These are phyloP conservation scores for Kingdonia uniflora DNA, from an alignment of 164 flowering plant species.

Conservation along the genomic window DNA sequence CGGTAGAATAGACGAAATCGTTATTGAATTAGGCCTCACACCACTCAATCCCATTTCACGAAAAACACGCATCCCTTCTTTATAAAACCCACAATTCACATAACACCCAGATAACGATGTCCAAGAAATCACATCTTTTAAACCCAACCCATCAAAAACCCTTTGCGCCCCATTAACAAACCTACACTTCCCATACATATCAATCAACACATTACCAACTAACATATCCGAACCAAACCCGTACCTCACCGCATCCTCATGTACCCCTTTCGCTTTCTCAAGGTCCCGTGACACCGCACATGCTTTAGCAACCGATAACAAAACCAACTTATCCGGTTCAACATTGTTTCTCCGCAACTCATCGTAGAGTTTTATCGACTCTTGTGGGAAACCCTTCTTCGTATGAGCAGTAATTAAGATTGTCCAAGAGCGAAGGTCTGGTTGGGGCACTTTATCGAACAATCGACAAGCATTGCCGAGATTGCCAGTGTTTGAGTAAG, in stretches of 20 bases:
- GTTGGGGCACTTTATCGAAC: slow-evolving; percentile 45
- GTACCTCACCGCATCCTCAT: slow-evolving; percentile 27
- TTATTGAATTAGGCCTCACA: slow-evolving; percentile 34
- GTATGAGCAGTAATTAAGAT: slow-evolving; percentile 35
- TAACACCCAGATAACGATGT: slow-evolving; percentile 39
- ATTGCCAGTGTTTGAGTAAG: slow-evolving; percentile 23
- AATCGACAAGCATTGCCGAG: slow-evolving; percentile 32
- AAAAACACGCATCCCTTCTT: slow-evolving; percentile 27
- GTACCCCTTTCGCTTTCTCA: slow-evolving; percentile 31
- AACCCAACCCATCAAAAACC: slow-evolving; percentile 26
- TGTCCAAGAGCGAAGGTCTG: slow-evolving; percentile 33
- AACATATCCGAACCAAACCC: slow-evolving; percentile 27
- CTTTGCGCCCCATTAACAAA: slow-evolving; percentile 24
- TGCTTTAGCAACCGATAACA: slow-evolving; percentile 38
- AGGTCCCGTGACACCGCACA: slow-evolving; percentile 31
- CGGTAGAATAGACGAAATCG: slow-evolving; percentile 41
- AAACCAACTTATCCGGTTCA: slow-evolving; percentile 29
- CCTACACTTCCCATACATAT: slow-evolving; percentile 50
- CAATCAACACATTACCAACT: slow-evolving; percentile 41
- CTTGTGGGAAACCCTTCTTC: slow-evolving; percentile 28
- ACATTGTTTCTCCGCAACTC: slow-evolving; percentile 12
- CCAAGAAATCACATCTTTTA: slow-evolving; percentile 54
- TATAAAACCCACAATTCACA: slow-evolving; percentile 28
- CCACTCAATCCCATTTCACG: slow-evolving; percentile 44
- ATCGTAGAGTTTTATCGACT: slow-evolving; percentile 27